Evolutionary conservation across 2,329 filamentous ascomycete genomes (phyloP).

Genomic region (Sporothrix globosa): DNA sequence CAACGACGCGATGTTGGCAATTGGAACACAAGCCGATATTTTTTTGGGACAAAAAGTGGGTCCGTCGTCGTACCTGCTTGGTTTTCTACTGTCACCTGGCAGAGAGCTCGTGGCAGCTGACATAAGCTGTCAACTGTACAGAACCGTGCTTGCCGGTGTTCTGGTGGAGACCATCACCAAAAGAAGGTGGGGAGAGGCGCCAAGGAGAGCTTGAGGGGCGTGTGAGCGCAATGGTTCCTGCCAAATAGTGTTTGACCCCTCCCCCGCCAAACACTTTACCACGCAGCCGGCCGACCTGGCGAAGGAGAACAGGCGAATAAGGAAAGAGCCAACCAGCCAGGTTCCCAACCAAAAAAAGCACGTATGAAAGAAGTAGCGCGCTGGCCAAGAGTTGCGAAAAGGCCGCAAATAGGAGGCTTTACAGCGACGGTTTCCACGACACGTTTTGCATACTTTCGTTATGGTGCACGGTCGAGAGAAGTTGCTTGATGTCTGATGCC

Average conservation of each 20-base stretch:
- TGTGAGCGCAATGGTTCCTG: background rate
- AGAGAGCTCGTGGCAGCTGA: conserved; percentile 4
- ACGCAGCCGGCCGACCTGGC: conserved; percentile 24
- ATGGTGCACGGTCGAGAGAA: too few relatives aligned
- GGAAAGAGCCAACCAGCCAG: conserved; percentile 14
- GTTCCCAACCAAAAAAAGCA: conserved; percentile 22
- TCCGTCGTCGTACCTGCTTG: background rate
- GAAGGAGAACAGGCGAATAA: background rate
- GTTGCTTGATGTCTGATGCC: too few relatives aligned
- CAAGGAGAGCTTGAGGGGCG: background rate
- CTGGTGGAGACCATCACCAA: background rate
- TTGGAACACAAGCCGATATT: conserved; percentile 11
- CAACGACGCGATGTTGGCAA: conserved; percentile 30
- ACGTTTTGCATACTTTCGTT: background rate
- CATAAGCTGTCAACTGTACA: background rate
- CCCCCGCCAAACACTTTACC: conserved; percentile 24
- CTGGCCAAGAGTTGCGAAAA: background rate
- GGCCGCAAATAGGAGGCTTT: conserved; percentile 9
- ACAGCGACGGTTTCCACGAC: conserved; percentile 27
- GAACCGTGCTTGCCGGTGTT: background rate
- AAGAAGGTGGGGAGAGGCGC: conserved; percentile 7
- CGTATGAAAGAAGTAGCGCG: background rate
- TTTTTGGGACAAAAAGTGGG: conserved; percentile 25
- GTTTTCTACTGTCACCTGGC: background rate
- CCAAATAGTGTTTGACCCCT: conserved; percentile 16